Base-by-base conservation (phyloP, 441 rosid genomes). In the Aleurites moluccanus region DNA sequence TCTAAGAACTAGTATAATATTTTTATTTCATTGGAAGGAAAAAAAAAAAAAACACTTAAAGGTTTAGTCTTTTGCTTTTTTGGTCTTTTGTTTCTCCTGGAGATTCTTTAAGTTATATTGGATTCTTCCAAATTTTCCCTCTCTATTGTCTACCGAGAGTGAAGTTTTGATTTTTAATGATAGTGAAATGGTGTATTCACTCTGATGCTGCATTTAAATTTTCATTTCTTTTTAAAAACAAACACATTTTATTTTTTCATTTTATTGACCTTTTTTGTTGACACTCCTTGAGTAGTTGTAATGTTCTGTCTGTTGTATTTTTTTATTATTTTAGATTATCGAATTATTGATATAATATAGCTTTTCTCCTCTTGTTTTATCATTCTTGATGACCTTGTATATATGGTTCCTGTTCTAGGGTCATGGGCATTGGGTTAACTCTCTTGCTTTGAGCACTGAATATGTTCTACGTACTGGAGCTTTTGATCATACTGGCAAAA, bases 341-440 rank as follows among this genome's bases (percentile, higher is more conserved):
- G 35, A 75, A n/a, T 2, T 45, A 14, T 23, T 55, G 55, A 35
- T 25, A 63, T 25, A 27, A 5, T 44, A 38, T 15, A 18, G 7
- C 4, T 10, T 10, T 62, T 40, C 56, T 30, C 50, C 38, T 49
- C 27, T 28, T 15, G 50, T 27, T 47, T 42, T 62, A 25, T 56
- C 66, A 20, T 73, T n/a, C 42, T 68, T 47, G n/a, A 9, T 72
- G 33, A 59, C 40, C 68, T 66, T 10, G 68, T 38, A 15, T 73
- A 23, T 75, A 47, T 63, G 62, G n/a, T 64, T 15, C 55, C 71
- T 76, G 68, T 79, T 75, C 23, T 56, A 96, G 97, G 99, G 99
- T 79, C 99, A 96, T 80, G 99, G 94, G 18, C 99, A 93, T 85
- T 96, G 98, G 99, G 92, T 96, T 57, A 96, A 96, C 77, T 90